phyloP scores from a whole-genome alignment of 352 stramenopile species.

The Phytopythium cucurbitacearum region DNA sequence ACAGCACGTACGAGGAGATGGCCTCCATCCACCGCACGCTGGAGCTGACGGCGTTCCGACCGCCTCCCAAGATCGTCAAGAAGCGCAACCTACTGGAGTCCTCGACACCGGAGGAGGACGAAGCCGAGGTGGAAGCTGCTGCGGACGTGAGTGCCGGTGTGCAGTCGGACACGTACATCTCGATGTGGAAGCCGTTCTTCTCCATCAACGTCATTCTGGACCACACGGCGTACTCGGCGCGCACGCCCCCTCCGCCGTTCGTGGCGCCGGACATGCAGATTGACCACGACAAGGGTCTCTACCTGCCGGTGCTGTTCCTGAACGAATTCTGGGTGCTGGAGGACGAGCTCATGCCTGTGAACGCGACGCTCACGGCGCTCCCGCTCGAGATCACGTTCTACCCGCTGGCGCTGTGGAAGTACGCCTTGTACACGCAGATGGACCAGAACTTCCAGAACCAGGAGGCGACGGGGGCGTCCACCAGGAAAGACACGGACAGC shows the following conservation, averaged over 20 bases:
- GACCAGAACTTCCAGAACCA: constrained; percentile 91
- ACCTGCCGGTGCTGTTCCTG: constrained; percentile 88
- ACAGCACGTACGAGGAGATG: constrained; percentile 53
- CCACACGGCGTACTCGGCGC: constrained; percentile 55
- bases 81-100: constrained; percentile 68
- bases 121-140: constrained; percentile 7
- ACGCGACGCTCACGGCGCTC: constrained; percentile 76
- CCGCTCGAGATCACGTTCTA: constrained; percentile 87
- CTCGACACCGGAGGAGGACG: constrained; percentile 12
- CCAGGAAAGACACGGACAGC: constrained; percentile 85
- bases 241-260: constrained; percentile 59
- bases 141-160: constrained; percentile 5
- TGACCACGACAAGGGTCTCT: constrained; percentile 54
- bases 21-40: constrained; percentile 49
- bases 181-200: constrained; percentile 80
- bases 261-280: constrained; percentile 54
- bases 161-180: constrained; percentile 46
- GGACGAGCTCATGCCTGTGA: constrained; percentile 86
- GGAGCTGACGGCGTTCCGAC: constrained; percentile 73
- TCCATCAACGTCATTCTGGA: constrained; percentile 73
- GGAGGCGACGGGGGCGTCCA: constrained; percentile 89
- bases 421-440: constrained; percentile 92
- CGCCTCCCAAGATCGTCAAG: constrained; percentile 65
- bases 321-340: constrained; percentile 95
- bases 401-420: constrained; percentile 87